Percentiles rank a stretch among this genome's conserved stretches.
phyloP scores from a whole-genome alignment of 2,329 filamentous ascomycete genomes.

The Penicillium sp. region DNA sequence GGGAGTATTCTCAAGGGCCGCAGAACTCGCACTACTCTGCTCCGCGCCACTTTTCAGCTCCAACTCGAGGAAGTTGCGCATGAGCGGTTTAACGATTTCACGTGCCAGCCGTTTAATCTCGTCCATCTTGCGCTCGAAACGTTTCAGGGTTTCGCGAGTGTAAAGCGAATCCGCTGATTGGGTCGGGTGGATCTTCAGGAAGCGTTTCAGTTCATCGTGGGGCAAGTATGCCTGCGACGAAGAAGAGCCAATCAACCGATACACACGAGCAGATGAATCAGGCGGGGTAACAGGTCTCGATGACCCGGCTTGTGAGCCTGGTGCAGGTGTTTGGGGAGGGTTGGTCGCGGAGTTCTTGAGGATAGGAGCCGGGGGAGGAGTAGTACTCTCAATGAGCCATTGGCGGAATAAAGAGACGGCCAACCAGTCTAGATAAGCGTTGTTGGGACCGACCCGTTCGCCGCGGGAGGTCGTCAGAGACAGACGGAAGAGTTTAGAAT shows the following conservation, averaged over 20 bases:
- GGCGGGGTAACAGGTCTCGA: conserved; percentile 27
- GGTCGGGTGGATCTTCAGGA: conserved; percentile 74
- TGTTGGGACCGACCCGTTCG: conserved; percentile 77
- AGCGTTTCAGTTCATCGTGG: conserved; percentile 87
- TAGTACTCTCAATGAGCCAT: conserved; percentile 89
- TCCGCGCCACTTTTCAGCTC: conserved; percentile 56
- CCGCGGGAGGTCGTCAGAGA: conserved; percentile 76
- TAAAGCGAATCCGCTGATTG: conserved; percentile 64
- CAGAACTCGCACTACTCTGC: conserved; percentile 15
- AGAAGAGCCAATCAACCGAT: conserved; percentile 71
- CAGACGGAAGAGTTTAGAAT: conserved; percentile 78
- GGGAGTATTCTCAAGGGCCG: conserved; percentile 38
- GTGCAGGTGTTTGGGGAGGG: conserved; percentile 2
- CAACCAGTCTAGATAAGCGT: conserved; percentile 85
- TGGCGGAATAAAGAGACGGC: conserved; percentile 84
- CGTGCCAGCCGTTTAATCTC: conserved; percentile 83
- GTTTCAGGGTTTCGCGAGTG: conserved; percentile 77
- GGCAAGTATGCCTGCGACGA: conserved; percentile 66
- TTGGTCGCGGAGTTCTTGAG: conserved; percentile 35
- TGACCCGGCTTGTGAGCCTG: conserved; percentile 21
- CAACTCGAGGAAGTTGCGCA: conserved; percentile 81
- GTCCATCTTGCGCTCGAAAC: conserved; percentile 84
- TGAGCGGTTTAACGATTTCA: conserved; percentile 80
- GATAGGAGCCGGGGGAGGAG: conserved; percentile 62
- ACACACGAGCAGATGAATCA: conserved; percentile 64